These are phyloP conservation scores for Thelephora ganbajun DNA, from an alignment of 768 basidiomycete species.

Conservation along the genomic window DNA sequence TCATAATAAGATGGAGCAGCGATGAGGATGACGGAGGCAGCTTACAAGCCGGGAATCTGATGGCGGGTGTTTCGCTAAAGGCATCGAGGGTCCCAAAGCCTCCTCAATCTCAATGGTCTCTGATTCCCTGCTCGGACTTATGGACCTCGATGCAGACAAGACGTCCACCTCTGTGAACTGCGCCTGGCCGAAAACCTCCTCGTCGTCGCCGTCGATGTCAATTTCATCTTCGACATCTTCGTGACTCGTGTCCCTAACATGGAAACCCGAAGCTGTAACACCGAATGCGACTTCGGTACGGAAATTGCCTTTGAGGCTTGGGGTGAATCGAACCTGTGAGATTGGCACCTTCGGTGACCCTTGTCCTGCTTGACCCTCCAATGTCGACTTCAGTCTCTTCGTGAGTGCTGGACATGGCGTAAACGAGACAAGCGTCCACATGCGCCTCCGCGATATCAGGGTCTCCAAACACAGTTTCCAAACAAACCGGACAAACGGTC, in stretches of 20 bases:
- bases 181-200: slow-evolving; percentile 45
- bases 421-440: slow-evolving; percentile 64
- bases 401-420: slow-evolving; percentile 30
- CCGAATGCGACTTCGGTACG: neutral
- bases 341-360: slow-evolving; percentile 21
- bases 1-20: slow-evolving; percentile 13
- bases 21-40: slow-evolving; percentile 27
- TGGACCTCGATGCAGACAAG: slow-evolving; percentile 19
- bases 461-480: slow-evolving; percentile 42
- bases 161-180: slow-evolving; percentile 73
- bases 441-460: slow-evolving; percentile 66
- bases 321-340: slow-evolving; percentile 18
- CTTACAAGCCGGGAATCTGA: slow-evolving; percentile 12
- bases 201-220: slow-evolving; percentile 70
- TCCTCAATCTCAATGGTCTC: slow-evolving; percentile 22
- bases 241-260: slow-evolving; percentile 38
- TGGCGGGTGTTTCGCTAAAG: too few relatives aligned
- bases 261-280: slow-evolving; percentile 56
- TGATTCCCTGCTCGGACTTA: neutral
- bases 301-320: too few relatives aligned
- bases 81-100: too few relatives aligned
- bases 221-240: slow-evolving; percentile 68
- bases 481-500: slow-evolving; percentile 61
- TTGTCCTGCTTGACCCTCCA: slow-evolving; percentile 32
- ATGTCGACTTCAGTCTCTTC: slow-evolving; percentile 27